Base-by-base conservation (phyloP, 2,329 filamentous ascomycete genomes). In the Dothideomycetes sp. region DNA sequence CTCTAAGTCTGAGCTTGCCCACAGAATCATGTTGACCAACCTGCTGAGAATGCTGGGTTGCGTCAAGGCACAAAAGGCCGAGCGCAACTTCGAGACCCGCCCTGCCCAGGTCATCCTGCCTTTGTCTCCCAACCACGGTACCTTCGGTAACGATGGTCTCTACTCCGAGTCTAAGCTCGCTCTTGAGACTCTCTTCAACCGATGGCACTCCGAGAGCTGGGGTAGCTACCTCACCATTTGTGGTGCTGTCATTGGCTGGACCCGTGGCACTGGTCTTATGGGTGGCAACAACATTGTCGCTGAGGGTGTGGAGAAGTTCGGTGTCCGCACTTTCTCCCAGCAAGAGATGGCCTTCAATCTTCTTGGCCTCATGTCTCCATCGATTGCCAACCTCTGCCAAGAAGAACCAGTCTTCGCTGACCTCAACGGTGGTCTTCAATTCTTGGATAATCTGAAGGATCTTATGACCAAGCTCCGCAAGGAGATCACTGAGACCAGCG, bases 321-420 rank as follows among this genome's bases (percentile, higher is more conserved):
- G 91, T 54, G 91, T 96, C 18, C 87, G 91, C 53, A 98, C 91
- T 3, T 98, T 98, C 72, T 96, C 89, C 8, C 91, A 96, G 66
- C 87, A 94, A 61, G 91, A 98, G 65, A 98, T 98, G 91, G 91
- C 91, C 12, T 98, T 98, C 73, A 98, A 98, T 66, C 66, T 98
- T 49, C 77, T 98, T 33, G 89, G 91, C 51, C 76, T 98, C 38
- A 94, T 98, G 91, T 84, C 88, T 1, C 88, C 91, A 29, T 75
- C 81, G 19, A 84, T 98, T 53, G 88, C 94, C 51, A 87, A 98
- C 58, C 76, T 98, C 32, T 98, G 91, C 72, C 91, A 98, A 68
- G 72, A 77, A 33, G 86, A 96, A 66, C 93, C 91, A 9, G 87
- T 98, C 44, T 96, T 91, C 64, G 91, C 91, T 47, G 91, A 98